Base-by-base conservation (phyloP, 331 rosid species). In the Rosa hybrid region DNA sequence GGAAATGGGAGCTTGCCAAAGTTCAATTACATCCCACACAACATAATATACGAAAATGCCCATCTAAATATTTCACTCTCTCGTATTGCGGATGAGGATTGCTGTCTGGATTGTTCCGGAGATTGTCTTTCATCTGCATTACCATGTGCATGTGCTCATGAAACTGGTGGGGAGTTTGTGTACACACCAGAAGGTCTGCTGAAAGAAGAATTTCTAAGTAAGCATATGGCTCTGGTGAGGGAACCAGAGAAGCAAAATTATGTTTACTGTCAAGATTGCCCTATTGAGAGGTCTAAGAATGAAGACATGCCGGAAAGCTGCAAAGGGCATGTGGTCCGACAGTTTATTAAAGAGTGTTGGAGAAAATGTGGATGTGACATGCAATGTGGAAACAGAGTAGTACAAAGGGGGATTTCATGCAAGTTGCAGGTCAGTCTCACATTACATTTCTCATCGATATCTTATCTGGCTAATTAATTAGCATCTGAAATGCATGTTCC, bases 271-370 rank as follows among this genome's bases (percentile, higher is more conserved):
- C 82, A 87, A 78, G 92, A 87, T 53, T 95, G 99, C 71, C 99
- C 98, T 39, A 14, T 75, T 53, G 97, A 91, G 85, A 91, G 90
- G 86, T 45, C 80, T 49, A 91, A 86, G 86, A 85, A 88, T 79
- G 90, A 82, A 42, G 8, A 5, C 76, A 63, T 23, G 72, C 86
- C 89, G 2, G 98, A 90, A 81, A 73, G 65, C 53, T 95, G 98
- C 89, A 90, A 90, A 82, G 99, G 99, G 34, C 99, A 95, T 81
- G 68, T 85, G 79, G 83, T 89, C 74, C 85, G 90, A 80, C 90
- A 85, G 86, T 95, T 95, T 71, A 91, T 95, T 50, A 95, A 95
- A 83, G 99, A 95, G 86, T 95, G 99, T 86, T 95, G 99, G 99
- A 87, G 88, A 79, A 95, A 93, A 87, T 93, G 99, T 81, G 99